These are phyloP conservation scores for Jasminum sambac DNA, from an alignment of 257 asterid species.

Conservation along the genomic window DNA sequence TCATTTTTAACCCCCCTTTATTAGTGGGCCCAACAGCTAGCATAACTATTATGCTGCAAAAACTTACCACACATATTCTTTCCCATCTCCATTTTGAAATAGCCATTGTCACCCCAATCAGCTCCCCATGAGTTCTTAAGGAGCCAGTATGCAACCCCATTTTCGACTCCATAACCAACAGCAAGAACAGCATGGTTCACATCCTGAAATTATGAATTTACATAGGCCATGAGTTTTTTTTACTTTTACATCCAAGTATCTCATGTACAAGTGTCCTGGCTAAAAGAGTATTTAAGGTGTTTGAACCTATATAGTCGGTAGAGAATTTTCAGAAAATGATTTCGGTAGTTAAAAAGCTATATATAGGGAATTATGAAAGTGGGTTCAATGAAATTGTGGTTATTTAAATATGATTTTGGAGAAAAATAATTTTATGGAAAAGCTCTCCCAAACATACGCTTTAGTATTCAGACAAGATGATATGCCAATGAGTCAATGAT, in stretches of 20 bases:
- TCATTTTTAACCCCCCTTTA: too few species aligned
- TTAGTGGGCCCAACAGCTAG: too few species aligned
- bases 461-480: not conserved
- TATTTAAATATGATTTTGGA: too few species aligned
- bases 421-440: too few species aligned
- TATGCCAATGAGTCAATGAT: not conserved
- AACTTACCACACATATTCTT: slow-evolving; percentile 95
- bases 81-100: slow-evolving; percentile 96
- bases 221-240: not conserved
- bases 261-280: not conserved
- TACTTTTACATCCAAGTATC: not conserved
- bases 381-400: too few species aligned
- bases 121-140: slow-evolving; percentile 98
- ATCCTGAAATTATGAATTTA: slow-evolving; percentile 47
- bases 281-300: not conserved
- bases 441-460: too few species aligned
- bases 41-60: slow-evolving; percentile 1
- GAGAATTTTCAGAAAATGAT: too few species aligned
- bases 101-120: slow-evolving; percentile 87
- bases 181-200: slow-evolving; percentile 98
- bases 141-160: slow-evolving; percentile 83
- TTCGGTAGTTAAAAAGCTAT: too few species aligned
- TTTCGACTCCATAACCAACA: slow-evolving; percentile 90
- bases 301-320: not conserved
- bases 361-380: too few species aligned